phyloP scores from a whole-genome alignment of 495 filamentous ascomycete genomes.

The Xylaria sp. region DNA sequence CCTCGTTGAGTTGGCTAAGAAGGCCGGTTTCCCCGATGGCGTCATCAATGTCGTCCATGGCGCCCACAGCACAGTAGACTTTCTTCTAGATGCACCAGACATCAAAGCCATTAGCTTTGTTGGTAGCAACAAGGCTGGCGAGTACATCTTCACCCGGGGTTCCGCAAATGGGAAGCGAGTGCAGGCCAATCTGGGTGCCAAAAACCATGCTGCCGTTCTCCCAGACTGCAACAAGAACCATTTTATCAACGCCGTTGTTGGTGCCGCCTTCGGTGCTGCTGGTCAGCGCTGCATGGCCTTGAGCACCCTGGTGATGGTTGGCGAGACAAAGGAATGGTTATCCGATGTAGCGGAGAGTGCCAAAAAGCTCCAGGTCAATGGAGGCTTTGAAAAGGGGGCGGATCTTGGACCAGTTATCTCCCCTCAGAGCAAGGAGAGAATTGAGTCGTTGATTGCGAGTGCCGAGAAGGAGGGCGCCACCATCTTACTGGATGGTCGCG shows the following conservation, averaged over 20 bases:
- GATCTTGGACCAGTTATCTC: constrained; percentile 97
- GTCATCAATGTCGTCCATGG: constrained; percentile 97
- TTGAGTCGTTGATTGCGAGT: constrained; percentile 85
- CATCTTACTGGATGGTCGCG: constrained; percentile 91
- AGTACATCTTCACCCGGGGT: constrained; percentile 92
- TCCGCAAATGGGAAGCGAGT: constrained; percentile 91
- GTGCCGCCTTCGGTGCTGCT: constrained; percentile 95
- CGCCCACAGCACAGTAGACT: constrained; percentile 89
- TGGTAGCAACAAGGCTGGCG: constrained; percentile 92
- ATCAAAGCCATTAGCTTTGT: constrained; percentile 99
- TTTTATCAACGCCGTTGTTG: constrained; percentile 89
- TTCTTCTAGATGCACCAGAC: constrained; percentile 92
- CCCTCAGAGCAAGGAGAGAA: constrained; percentile 88
- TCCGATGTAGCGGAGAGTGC: constrained; percentile 90
- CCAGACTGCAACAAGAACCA: constrained; percentile 99
- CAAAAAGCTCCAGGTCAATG: constrained; percentile 87
- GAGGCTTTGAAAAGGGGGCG: constrained; percentile 91
- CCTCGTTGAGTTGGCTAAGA: constrained; percentile 85
- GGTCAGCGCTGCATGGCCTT: constrained; percentile 98
- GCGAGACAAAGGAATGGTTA: constrained; percentile 92
- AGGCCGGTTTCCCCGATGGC: constrained; percentile 92
- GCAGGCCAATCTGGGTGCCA: constrained; percentile 97
- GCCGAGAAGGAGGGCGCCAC: constrained; percentile 94
- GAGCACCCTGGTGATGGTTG: constrained; percentile 91
- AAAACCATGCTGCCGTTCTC: constrained; percentile 96